These are phyloP conservation scores for Pleurotus djamor DNA, from an alignment of 768 basidiomycete species.

Conservation along the genomic window DNA sequence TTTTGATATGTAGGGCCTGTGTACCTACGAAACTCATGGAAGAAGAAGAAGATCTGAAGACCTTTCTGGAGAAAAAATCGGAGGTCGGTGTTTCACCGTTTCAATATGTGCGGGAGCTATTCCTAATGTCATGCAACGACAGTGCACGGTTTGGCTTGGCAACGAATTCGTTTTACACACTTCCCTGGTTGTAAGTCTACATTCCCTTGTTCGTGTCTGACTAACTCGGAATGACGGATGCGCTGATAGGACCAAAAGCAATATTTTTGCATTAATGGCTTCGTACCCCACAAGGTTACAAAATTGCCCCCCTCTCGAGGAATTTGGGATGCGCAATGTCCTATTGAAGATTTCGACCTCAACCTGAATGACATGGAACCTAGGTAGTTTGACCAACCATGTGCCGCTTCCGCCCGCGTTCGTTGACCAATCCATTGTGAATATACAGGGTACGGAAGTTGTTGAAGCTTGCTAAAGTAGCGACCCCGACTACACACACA, in stretches of 20 bases:
- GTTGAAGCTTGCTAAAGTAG: slow-evolving; percentile 21
- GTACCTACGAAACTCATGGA: slow-evolving; percentile 27
- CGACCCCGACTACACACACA: slow-evolving; percentile 28
- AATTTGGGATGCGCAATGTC: slow-evolving; percentile 26
- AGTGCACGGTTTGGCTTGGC: slow-evolving; percentile 35
- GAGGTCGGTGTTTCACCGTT: slow-evolving; percentile 18
- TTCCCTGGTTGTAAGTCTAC: slow-evolving; percentile 9
- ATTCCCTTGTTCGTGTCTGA: background rate
- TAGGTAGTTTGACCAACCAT: slow-evolving; percentile 17
- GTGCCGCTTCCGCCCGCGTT: too few relatives aligned
- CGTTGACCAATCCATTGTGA: background rate
- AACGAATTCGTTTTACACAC: slow-evolving; percentile 20
- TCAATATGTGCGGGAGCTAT: background rate
- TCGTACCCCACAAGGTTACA: background rate
- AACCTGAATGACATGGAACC: slow-evolving; percentile 31
- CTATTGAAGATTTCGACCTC: slow-evolving; percentile 29
- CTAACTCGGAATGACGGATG: background rate
- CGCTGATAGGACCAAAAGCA: slow-evolving; percentile 17
- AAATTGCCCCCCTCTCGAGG: slow-evolving; percentile 11
- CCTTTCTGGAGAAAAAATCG: slow-evolving; percentile 18
- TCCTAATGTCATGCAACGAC: background rate
- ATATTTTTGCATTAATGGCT: slow-evolving; percentile 20
- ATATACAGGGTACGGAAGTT: slow-evolving; percentile 29
- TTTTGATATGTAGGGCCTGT: slow-evolving; percentile 13
- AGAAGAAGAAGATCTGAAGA: slow-evolving; percentile 27